Evolutionary conservation across 148 eudicot species (phyloP), one percentile per base, ranked within the genome.

Genomic region (Hydrangea macrophylla): DNA sequence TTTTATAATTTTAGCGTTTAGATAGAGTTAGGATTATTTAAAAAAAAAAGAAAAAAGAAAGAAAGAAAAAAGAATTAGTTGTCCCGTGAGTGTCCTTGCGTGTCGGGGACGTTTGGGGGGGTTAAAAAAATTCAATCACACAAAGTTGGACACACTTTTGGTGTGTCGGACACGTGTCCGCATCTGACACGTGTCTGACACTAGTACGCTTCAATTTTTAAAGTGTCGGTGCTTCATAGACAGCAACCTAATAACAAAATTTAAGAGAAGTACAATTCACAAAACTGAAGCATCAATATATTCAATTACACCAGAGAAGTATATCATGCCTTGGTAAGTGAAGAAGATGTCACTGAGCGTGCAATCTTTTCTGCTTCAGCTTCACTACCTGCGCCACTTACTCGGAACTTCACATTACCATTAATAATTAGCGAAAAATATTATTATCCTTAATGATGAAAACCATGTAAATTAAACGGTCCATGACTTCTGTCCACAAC

Each of bases 311-410:
- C 32, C 18, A 64, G 42, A 20, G 66, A 42, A 42, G n/a, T 55
- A 40, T 32, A 58, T 33, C 67, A 56, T 86, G 83, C 99, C 97
- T 94, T 94, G 67, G 85, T 77, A 50, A 93, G 87, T 23, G 98
- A 93, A 72, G 98, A 93, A 40, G 97, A 81, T 32, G 97, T 97
- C 62, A 94, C 98, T 31, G 97, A 86, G 24, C 96, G 94, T 65
- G 98, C 98, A 80, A 94, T 62, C 72, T 88, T 88, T 75, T 89
- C 92, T 72, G 95, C 96, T 70, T 94, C 97, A 40, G 83, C 85
- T 78, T 94, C 98, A 72, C 68, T 77, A 59, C 60, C 72, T 33
- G 96, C 89, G 71, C 98, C 98, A 58, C 68, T 66, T 44, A 94
- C 98, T 17, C 78, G 75, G 48, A 94, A 96, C 98, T 93, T 81